A percentile compares a stretch with the other conserved stretches of the same genome.
phyloP scores from a whole-genome alignment of 257 asterid species.

The Galeopsis tetrahit region DNA sequence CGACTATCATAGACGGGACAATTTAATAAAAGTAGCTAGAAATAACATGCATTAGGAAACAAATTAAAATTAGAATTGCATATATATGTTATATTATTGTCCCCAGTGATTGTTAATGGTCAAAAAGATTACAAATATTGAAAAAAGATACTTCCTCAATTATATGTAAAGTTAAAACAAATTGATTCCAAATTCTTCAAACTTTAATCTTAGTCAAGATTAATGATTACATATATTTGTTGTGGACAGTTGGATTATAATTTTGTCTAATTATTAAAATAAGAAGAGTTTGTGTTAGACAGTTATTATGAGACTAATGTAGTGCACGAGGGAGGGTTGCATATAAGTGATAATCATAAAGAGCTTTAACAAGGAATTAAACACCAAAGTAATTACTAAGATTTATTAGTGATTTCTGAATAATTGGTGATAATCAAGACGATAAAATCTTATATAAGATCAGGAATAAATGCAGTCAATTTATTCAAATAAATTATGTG shows the following conservation, averaged over 20 bases:
- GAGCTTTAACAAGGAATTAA: constrained; percentile 27
- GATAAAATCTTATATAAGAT: too few relatives aligned
- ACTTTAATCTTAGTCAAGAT: constrained; percentile 46
- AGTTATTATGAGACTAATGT: constrained; percentile 38
- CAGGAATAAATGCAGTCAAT: too few relatives aligned
- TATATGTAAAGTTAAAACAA: constrained; percentile 35
- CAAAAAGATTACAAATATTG: constrained; percentile 39
- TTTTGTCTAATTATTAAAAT: not conserved
- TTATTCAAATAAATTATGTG: not conserved
- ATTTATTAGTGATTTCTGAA: not conserved
- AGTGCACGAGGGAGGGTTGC: constrained; percentile 48
- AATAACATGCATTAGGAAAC: not conserved
- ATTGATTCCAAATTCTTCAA: constrained; percentile 42
- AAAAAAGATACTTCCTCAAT: constrained; percentile 38
- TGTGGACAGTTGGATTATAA: constrained; percentile 47
- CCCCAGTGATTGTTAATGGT: constrained; percentile 32
- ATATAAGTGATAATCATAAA: constrained; percentile 33
- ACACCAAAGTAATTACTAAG: constrained; percentile 8
- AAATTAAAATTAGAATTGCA: not conserved
- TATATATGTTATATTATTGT: constrained; percentile 4
- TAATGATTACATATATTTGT: constrained; percentile 45
- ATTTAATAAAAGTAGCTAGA: not conserved
- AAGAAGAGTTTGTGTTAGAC: constrained; percentile 40
- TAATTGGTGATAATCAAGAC: not conserved
- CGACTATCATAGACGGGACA: constrained; percentile 33